Evolutionary conservation across 768 basidiomycete genomes (phyloP), one percentile per base, ranked within the genome.

Genomic region (Strobilomyces dryophilus): DNA sequence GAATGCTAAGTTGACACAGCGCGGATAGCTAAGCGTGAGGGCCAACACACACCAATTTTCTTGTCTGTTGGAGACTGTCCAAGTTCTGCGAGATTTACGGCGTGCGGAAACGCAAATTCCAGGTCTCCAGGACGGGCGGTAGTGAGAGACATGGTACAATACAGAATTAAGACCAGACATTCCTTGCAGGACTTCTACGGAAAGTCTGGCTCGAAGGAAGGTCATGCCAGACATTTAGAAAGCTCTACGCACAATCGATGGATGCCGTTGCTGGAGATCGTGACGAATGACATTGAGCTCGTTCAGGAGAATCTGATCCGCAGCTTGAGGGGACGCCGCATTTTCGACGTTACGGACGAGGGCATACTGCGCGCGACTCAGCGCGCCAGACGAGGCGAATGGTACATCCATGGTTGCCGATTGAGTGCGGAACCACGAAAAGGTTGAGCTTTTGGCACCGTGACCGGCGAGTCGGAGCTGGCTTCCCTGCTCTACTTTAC

Each of bases 321-420:
- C 84, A 26, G 76, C 74, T 55, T 82, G 79, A 0, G 75, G 59
- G 4, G 86, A 81, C 14, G 66, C 52, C 1, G 86, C 79, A 21
- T 75, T 73, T 70, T 94, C 91, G 9, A 90, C 77, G 52, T 80
- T 85, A 51, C 82, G 79, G 42, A 93, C 87, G 41, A 94, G 74
- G 24, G 79, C 70, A 70, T 91, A 93, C 57, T 93, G 88, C 4
- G 80, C 75, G 56, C 87, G 79, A 71, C 79, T 87, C 55, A 85
- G 72, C 21, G 91, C 89, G 44, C 89, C 88, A 35, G 91, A 93
- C 9, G 85, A 84, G 44, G 78, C 72, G 68, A 87, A 92, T 8
- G 89, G 84, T 2, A 89, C 80, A n/a, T 90, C 80, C 87, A 90
- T 89, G 46, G 8, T 40, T n/a, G 54, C 39, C 24, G 21, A n/a